Percentiles rank a stretch among this genome's conserved stretches.
Conservation (phyloP, 1,284 basidiomycete genomes). For the Trichosporon faecale region DNA sequence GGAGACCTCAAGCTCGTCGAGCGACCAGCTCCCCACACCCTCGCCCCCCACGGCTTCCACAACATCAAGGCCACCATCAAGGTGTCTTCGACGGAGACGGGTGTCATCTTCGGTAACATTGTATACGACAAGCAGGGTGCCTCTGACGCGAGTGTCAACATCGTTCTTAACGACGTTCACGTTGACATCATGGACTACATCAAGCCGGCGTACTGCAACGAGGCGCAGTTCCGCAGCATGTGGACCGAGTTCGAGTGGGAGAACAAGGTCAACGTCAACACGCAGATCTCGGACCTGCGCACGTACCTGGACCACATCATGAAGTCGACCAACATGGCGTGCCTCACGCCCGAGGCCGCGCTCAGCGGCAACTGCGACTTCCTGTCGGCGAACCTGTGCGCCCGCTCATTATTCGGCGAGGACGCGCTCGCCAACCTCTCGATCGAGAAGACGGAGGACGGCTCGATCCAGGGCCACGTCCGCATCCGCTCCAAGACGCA, state of each 20-base stretch:
- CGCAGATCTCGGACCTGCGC: conserved; percentile 73
- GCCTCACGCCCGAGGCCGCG: conserved; percentile 89
- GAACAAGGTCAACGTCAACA: conserved; percentile 91
- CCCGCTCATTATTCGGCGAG: conserved; percentile 88
- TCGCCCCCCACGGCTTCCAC: conserved; percentile 96
- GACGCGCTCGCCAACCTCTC: conserved; percentile 95
- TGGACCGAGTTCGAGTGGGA: conserved; percentile 99
- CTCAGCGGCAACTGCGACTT: conserved; percentile 90
- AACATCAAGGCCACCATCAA: conserved; percentile 99
- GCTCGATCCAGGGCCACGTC: conserved; percentile 82
- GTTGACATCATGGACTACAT: conserved; percentile 99
- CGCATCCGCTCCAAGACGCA: conserved; percentile 93
- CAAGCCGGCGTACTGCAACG: conserved; percentile 92
- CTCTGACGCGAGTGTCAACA: conserved; percentile 69
- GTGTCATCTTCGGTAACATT: conserved; percentile 97
- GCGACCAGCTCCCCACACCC: conserved; percentile 84
- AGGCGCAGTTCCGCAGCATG: conserved; percentile 91
- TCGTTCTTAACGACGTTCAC: conserved; percentile 94
- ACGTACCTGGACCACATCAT: conserved; percentile 85
- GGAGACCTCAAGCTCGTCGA: conserved; percentile 98
- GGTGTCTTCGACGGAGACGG: conserved; percentile 93
- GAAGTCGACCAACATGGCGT: conserved; percentile 92
- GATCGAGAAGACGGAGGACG: conserved; percentile 82
- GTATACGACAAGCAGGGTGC: conserved; percentile 91
- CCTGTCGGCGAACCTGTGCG: conserved; percentile 90